Percentiles rank a stretch among this genome's conserved stretches.
These are phyloP conservation scores for Psilocybe sp. DNA, from an alignment of 768 basidiomycete genomes.

Conservation along the genomic window DNA sequence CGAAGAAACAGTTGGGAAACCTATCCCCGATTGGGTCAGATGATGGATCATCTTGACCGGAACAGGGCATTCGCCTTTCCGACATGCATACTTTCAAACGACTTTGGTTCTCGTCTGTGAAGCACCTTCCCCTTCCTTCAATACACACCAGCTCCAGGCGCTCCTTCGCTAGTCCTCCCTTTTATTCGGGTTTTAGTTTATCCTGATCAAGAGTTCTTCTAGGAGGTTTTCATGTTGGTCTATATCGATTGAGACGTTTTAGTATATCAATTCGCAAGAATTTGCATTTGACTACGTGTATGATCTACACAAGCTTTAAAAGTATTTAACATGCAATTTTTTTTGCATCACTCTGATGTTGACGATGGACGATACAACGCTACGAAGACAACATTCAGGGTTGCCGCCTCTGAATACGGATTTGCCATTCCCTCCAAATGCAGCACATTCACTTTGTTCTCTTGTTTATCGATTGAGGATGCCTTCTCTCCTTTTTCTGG, in stretches of 20 bases:
- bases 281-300: background rate
- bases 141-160: conserved; percentile 6
- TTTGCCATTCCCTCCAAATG: too few species aligned
- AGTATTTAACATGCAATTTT: too few species aligned
- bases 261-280: background rate
- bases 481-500: too few species aligned
- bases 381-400: too few species aligned
- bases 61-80: conserved; percentile 8
- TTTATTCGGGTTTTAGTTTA: conserved; percentile 17
- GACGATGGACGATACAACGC: too few species aligned
- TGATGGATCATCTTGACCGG: conserved; percentile 6
- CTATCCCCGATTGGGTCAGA: background rate
- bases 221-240: background rate
- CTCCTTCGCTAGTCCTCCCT: conserved; percentile 5
- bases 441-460: too few species aligned
- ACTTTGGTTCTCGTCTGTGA: conserved; percentile 8
- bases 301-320: background rate
- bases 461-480: too few species aligned
- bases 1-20: conserved; percentile 6
- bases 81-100: conserved; percentile 15
- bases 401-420: too few species aligned
- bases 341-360: too few species aligned
- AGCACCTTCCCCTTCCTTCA: conserved; percentile 1
- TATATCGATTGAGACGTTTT: too few species aligned
- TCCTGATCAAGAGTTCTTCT: conserved; percentile 8